Evolutionary conservation across 108 stramenopile genomes (phyloP).

Genomic region (Nitzschia putrida): DNA sequence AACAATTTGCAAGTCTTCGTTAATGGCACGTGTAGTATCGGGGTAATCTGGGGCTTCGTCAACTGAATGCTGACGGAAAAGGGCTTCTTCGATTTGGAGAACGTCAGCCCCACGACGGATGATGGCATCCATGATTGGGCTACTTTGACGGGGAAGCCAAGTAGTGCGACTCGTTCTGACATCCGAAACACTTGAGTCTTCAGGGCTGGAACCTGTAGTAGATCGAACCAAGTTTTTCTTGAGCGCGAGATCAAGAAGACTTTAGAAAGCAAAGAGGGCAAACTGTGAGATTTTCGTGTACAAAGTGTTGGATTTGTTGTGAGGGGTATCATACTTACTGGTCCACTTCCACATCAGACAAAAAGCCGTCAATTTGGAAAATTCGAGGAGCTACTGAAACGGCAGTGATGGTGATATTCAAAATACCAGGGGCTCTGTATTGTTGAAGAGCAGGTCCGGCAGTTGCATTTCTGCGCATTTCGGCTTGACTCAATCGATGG

Average conservation of each 20-base stretch:
- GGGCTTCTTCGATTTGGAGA: conserved; percentile 49
- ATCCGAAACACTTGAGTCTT: conserved; percentile 25
- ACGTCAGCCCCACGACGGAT: conserved; percentile 51
- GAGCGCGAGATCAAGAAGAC: conserved; percentile 31
- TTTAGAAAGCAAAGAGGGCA: background rate
- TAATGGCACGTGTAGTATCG: conserved; percentile 16
- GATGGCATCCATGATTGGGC: conserved; percentile 51
- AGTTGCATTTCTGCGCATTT: conserved; percentile 35
- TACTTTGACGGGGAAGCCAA: conserved; percentile 38
- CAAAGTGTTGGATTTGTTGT: too few species aligned
- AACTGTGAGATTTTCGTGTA: too few species aligned
- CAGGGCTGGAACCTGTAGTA: conserved; percentile 26
- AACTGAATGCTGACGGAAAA: conserved; percentile 35
- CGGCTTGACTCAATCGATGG: conserved; percentile 12
- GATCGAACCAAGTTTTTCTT: conserved; percentile 49
- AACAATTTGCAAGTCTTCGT: conserved; percentile 54
- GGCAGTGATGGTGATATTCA: conserved; percentile 53
- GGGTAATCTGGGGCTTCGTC: background rate
- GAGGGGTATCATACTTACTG: conserved; percentile 31
- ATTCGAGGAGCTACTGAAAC: conserved; percentile 52
- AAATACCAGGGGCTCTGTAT: conserved; percentile 48
- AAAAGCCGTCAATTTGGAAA: conserved; percentile 61
- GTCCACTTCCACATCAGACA: conserved; percentile 63
- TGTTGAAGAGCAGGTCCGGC: conserved; percentile 40
- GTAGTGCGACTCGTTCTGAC: conserved; percentile 51